These are phyloP conservation scores for Acer yangbiense DNA, from an alignment of 345 rosid species.

Conservation along the genomic window DNA sequence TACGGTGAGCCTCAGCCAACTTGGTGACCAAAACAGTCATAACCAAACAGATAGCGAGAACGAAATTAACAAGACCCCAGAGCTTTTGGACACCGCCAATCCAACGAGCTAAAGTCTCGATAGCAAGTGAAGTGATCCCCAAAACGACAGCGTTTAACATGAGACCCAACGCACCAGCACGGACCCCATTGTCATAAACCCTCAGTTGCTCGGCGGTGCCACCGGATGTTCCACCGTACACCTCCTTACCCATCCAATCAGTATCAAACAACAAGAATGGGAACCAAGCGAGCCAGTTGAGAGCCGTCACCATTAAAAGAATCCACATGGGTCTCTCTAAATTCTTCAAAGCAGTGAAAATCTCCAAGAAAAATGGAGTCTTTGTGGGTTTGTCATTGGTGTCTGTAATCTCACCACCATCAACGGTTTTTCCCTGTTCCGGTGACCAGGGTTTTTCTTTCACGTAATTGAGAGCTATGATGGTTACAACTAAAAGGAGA, in stretches of 20 bases:
- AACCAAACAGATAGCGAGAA: conserved; percentile 59
- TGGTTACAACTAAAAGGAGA: conserved; percentile 45
- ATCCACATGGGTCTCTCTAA: conserved; percentile 74
- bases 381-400: conserved; percentile 11
- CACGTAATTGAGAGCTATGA: conserved; percentile 49
- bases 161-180: conserved; percentile 80
- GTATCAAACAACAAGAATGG: conserved; percentile 85
- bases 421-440: neutral
- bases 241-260: conserved; percentile 93
- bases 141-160: conserved; percentile 76
- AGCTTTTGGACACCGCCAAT: conserved; percentile 57
- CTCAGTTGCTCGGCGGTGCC: conserved; percentile 28
- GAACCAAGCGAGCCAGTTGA: conserved; percentile 93
- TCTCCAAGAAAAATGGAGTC: conserved; percentile 44
- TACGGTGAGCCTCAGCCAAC: conserved; percentile 52
- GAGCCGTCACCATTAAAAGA: conserved; percentile 65
- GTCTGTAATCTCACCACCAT: neutral
- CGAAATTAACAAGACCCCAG: conserved; percentile 75
- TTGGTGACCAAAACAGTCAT: conserved; percentile 60
- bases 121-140: conserved; percentile 60
- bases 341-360: conserved; percentile 47
- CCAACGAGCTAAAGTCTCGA: conserved; percentile 46
- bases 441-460: conserved; percentile 44
- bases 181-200: conserved; percentile 66
- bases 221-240: conserved; percentile 70